These are phyloP conservation scores for Globisporangium nodosum DNA, from an alignment of 352 stramenopile genomes.

Conservation along the genomic window DNA sequence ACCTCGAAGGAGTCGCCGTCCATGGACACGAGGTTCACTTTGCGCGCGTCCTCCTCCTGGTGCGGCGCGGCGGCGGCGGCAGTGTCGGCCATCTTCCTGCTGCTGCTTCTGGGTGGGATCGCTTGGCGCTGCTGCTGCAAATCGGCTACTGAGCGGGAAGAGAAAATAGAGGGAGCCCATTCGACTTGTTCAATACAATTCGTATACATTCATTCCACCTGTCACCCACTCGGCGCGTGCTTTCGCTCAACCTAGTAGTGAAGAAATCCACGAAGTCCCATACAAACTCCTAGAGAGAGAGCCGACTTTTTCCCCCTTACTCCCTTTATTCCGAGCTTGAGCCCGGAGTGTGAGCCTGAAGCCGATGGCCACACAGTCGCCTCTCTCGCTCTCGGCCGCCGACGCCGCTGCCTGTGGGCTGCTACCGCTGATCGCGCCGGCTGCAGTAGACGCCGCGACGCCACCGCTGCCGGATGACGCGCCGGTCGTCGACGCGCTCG, in stretches of 20 bases:
- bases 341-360: too few species aligned
- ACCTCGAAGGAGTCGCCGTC: constrained; percentile 97
- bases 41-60: constrained; percentile 73
- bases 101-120: background rate
- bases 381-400: constrained; percentile 5
- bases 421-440: background rate
- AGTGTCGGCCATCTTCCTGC: constrained; percentile 45
- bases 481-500: constrained; percentile 23
- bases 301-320: background rate
- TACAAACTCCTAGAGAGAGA: background rate
- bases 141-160: background rate
- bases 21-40: constrained; percentile 88
- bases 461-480: background rate
- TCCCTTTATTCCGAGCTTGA: background rate
- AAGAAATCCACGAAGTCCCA: background rate
- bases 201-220: too few species aligned
- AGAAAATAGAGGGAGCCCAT: background rate
- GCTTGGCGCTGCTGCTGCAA: background rate
- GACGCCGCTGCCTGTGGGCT: constrained; percentile 1
- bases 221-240: too few species aligned
- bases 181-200: background rate
- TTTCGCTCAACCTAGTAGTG: background rate
- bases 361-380: constrained; percentile 6
- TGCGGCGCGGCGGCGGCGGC: constrained; percentile 27
- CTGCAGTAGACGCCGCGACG: background rate